A percentile compares a stretch with the other conserved stretches of the same genome.
Evolutionary conservation across 441 rosid species (phyloP).

Genomic region (Manihot esculenta): DNA sequence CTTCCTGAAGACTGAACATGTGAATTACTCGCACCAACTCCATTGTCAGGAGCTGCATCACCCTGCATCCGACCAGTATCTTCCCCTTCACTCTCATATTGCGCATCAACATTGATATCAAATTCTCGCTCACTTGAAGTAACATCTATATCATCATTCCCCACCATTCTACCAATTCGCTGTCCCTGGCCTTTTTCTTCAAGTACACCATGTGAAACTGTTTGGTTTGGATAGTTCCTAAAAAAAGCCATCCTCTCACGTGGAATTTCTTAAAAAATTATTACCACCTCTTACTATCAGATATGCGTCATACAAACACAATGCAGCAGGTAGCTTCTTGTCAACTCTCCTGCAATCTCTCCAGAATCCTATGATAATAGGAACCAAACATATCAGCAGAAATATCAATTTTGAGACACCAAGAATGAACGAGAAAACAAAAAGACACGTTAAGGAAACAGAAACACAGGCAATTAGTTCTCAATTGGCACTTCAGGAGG

Average conservation of each 20-base stretch:
- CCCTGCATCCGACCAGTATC: constrained; percentile 47
- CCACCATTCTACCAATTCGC: constrained; percentile 39
- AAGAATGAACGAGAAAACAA: no score
- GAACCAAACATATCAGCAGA: neutral
- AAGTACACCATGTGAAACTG: constrained; percentile 49
- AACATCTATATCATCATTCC: constrained; percentile 47
- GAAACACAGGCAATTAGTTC: neutral
- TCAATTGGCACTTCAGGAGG: neutral
- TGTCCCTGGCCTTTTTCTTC: constrained; percentile 66
- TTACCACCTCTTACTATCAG: constrained; percentile 11
- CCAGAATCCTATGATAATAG: neutral
- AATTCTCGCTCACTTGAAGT: constrained; percentile 61
- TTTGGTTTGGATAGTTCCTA: constrained; percentile 64
- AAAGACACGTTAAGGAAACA: no score
- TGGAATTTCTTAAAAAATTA: constrained; percentile 30
- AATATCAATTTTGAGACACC: neutral
- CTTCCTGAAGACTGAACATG: constrained; percentile 62
- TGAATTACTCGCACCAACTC: constrained; percentile 39
- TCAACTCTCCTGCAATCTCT: constrained; percentile 3
- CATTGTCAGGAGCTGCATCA: constrained; percentile 37
- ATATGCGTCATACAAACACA: constrained; percentile 8
- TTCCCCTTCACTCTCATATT: constrained; percentile 66
- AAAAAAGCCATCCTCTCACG: constrained; percentile 83
- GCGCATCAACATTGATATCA: constrained; percentile 76
- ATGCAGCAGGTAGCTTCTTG: constrained; percentile 12